These are phyloP conservation scores for Protomyces inouyei DNA, from an alignment of 1,139 yeast species.

Conservation along the genomic window DNA sequence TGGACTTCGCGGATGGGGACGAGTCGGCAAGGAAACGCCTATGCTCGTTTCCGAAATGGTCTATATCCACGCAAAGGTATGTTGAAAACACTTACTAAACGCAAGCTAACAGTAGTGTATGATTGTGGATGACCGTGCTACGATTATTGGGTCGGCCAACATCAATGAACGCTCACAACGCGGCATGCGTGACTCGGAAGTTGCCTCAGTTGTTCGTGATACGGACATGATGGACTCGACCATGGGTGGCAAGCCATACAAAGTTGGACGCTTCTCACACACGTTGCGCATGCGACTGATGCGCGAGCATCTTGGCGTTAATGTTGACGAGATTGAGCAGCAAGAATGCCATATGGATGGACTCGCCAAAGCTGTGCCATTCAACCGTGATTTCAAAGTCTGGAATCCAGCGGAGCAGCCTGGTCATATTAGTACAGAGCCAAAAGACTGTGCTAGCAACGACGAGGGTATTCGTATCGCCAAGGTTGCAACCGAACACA, in stretches of 20 bases:
- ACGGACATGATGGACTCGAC: constrained; percentile 64
- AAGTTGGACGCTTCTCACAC: constrained; percentile 85
- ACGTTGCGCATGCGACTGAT: constrained; percentile 81
- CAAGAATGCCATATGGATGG: constrained; percentile 58
- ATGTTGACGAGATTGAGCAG: constrained; percentile 78
- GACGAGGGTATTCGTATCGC: constrained; percentile 14
- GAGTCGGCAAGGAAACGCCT: constrained; percentile 64
- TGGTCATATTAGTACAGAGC: constrained; percentile 6
- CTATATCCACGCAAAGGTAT: constrained; percentile 81
- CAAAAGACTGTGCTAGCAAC: background rate
- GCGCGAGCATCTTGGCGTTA: constrained; percentile 95
- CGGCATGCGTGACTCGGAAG: constrained; percentile 89
- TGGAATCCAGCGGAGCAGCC: constrained; percentile 14
- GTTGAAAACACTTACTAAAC: background rate
- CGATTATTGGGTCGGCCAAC: constrained; percentile 94
- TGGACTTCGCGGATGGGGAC: constrained; percentile 93
- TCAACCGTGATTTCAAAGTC: constrained; percentile 11
- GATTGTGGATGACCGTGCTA: constrained; percentile 90
- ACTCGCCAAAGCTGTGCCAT: constrained; percentile 40
- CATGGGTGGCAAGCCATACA: constrained; percentile 77
- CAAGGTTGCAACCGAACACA: constrained; percentile 6
- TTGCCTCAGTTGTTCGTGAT: constrained; percentile 83
- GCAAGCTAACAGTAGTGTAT: constrained; percentile 39
- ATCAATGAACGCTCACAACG: constrained; percentile 93
- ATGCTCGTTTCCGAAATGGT: constrained; percentile 82